Evolutionary conservation across 2,329 filamentous ascomycete species (phyloP), one percentile per base, ranked within the genome.

Genomic region (Coniochaeta pulveracea): DNA sequence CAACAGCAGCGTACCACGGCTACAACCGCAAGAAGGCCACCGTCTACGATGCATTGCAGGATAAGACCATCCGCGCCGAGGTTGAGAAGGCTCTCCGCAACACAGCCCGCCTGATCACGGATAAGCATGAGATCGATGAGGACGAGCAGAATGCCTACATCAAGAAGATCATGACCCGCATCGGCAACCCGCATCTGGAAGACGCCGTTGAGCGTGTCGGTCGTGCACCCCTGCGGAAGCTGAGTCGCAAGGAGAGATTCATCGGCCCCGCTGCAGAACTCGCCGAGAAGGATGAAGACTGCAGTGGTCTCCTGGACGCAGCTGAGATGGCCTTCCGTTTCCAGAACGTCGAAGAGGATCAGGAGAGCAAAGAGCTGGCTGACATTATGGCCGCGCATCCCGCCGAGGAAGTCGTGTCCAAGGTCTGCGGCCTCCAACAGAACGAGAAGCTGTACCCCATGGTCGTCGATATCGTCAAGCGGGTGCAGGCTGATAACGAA

Each of bases 151-250:
- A 78, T 30, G 75, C 78, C 3, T 98, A 98, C 55, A 85, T 94
- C 40, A 72, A 91, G 51, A 88, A 84, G 63, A 98, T 98, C 61
- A 76, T 98, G 54, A 73, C 70, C 48, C 84, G 89, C 49, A 95
- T 96, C 58, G 84, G 84, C 57, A 96, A 96, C 67, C 88, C 85
- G 10, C 79, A 88, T 46, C 71, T 95, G 38, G 85, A 93, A 60
- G 89, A 98, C 58, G 80, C 80, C 10, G 86, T 95, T 22, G 85
- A 93, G 66, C 88, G 91, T 57, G 91, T 98, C 43, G 91, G 89
- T 36, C 88, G 91, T 54, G 89, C 88, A 12, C 91, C 91, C 12
- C 67, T 98, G 39, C 82, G 91, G 55, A 98, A 98, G 70, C 72
- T 98, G 21, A 80, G 80, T 43, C 83, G 88, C 58, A 91, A 93